Conservation (phyloP, 768 basidiomycete genomes). For the Naganishia vaughanmartiniae region DNA sequence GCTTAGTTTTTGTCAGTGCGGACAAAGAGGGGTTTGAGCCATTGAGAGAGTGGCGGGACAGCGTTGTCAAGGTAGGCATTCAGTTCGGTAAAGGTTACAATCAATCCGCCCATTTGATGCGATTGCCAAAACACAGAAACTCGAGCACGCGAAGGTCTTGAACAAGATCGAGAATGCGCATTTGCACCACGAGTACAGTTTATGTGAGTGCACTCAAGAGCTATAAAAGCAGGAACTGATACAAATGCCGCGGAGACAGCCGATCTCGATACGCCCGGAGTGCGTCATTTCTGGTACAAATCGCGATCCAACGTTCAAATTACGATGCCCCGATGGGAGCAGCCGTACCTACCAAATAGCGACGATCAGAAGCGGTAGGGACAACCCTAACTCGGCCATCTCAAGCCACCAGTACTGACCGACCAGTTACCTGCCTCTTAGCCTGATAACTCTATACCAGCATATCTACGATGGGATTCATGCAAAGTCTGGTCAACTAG, state of each 20-base stretch:
- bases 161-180: constrained; percentile 52
- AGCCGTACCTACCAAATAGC: not conserved
- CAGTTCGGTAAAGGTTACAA: not conserved
- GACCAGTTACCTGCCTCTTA: constrained; percentile 44
- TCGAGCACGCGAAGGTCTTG: constrained; percentile 63
- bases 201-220: not conserved
- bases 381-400: constrained; percentile 13
- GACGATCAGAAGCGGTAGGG: constrained; percentile 14
- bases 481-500: constrained; percentile 73
- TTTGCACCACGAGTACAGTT: constrained; percentile 9
- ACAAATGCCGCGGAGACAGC: not conserved
- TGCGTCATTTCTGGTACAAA: constrained; percentile 94
- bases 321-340: constrained; percentile 69
- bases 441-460: constrained; percentile 83
- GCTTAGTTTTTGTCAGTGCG: constrained; percentile 75
- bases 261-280: constrained; percentile 59
- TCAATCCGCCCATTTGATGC: not conserved
- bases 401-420: not conserved
- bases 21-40: constrained; percentile 75
- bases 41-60: constrained; percentile 73
- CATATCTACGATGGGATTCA: constrained; percentile 83
- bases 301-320: constrained; percentile 83
- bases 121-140: constrained; percentile 56
- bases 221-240: too few species aligned
- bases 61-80: constrained; percentile 57